These are phyloP conservation scores for Acer saccharum DNA, from an alignment of 345 rosid species.

Conservation along the genomic window DNA sequence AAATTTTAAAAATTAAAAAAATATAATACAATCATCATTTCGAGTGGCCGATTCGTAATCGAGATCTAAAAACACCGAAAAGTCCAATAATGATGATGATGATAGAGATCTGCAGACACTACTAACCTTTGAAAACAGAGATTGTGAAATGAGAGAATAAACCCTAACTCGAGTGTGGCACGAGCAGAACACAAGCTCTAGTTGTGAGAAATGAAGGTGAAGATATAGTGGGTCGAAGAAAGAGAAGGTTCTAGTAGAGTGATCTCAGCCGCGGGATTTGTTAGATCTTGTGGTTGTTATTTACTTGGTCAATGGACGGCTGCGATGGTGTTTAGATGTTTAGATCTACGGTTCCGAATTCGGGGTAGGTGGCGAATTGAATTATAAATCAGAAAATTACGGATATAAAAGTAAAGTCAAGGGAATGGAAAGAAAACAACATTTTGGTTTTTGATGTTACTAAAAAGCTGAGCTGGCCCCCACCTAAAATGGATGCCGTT, in stretches of 20 bases:
- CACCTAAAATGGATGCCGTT: not conserved
- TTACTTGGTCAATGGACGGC: constrained; percentile 22
- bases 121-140: constrained; percentile 18
- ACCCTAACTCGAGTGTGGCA: constrained; percentile 31
- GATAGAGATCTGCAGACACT: not conserved
- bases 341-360: constrained; percentile 18
- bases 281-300: constrained; percentile 42
- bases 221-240: constrained; percentile 27
- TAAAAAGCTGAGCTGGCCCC: constrained; percentile 29
- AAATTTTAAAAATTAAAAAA: too few species aligned
- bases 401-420: constrained; percentile 24
- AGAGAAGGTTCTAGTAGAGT: constrained; percentile 54
- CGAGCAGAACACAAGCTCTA: constrained; percentile 54
- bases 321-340: constrained; percentile 3
- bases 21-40: not conserved
- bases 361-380: constrained; percentile 24
- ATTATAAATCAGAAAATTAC: constrained; percentile 8
- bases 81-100: not conserved
- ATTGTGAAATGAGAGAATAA: not conserved
- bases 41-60: not conserved
- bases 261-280: constrained; percentile 40
- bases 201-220: not conserved
- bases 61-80: not conserved
- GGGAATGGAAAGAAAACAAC: not conserved
- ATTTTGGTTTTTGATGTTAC: not conserved